Conservation (phyloP, 2,329 filamentous ascomycete genomes). For the Aspergillus melleus region DNA sequence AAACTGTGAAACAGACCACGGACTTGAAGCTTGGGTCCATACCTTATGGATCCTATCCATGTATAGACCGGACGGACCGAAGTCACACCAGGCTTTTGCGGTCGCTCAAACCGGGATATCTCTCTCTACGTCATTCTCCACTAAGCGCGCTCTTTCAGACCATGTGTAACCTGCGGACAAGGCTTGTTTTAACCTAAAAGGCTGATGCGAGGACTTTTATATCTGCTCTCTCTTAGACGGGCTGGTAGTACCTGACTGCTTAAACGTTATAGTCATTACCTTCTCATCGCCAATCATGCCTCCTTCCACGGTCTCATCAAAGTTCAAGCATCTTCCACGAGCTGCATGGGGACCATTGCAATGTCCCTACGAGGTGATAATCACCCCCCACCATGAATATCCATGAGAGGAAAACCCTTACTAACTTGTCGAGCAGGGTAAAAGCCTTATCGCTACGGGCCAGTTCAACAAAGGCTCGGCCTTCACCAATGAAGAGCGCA, state of each 20-base stretch:
- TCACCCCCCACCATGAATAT: background rate
- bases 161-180: background rate
- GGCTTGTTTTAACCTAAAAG: background rate
- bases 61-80: background rate
- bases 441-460: slow-evolving; percentile 61
- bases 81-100: background rate
- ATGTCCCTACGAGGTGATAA: slow-evolving; percentile 28
- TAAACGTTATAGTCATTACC: background rate
- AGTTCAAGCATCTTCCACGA: slow-evolving; percentile 33
- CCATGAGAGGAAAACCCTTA: background rate
- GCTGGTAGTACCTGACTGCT: background rate
- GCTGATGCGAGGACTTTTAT: background rate
- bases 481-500: slow-evolving; percentile 68
- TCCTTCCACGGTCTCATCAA: slow-evolving; percentile 17
- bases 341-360: slow-evolving; percentile 29
- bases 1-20: too few species aligned
- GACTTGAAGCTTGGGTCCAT: too few species aligned
- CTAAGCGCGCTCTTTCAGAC: background rate
- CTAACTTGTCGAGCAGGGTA: slow-evolving; percentile 35
- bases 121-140: background rate
- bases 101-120: background rate
- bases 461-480: slow-evolving; percentile 84
- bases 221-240: background rate
- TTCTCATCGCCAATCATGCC: slow-evolving; percentile 10
- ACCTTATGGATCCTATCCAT: too few species aligned